phyloP scores from a whole-genome alignment of 2,329 filamentous ascomycete genomes.

The Sclerotinia trifoliorum region DNA sequence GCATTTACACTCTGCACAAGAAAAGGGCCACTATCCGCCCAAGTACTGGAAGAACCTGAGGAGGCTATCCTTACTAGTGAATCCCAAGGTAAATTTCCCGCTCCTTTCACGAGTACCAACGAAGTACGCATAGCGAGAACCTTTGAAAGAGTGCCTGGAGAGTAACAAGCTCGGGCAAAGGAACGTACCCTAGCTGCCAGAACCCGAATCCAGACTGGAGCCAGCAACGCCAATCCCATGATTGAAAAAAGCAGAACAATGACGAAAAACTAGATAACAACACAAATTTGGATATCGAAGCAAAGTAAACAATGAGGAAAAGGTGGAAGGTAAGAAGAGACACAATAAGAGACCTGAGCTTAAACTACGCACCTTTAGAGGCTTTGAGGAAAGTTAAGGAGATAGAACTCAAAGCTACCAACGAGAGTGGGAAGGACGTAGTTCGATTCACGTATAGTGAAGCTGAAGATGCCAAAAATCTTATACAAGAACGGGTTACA shows the following conservation, averaged over 20 bases:
- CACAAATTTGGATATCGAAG: background rate
- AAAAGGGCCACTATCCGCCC: background rate
- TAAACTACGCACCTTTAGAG: conserved; percentile 3
- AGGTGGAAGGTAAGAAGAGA: background rate
- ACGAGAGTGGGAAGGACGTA: background rate
- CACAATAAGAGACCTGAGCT: background rate
- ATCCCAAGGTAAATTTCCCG: background rate
- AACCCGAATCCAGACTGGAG: background rate
- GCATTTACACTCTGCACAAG: background rate
- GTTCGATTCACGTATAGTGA: background rate
- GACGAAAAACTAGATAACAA: background rate
- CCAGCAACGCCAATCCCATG: background rate
- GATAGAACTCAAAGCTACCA: background rate
- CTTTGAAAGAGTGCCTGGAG: too few relatives aligned
- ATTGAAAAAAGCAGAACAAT: background rate
- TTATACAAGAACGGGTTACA: background rate
- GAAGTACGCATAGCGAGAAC: background rate
- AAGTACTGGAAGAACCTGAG: background rate
- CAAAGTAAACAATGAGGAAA: background rate
- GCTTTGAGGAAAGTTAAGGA: background rate
- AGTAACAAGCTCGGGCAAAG: too few relatives aligned
- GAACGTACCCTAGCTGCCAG: too few relatives aligned
- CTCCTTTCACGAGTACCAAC: background rate
- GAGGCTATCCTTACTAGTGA: background rate
- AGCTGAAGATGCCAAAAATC: background rate